phyloP scores from a whole-genome alignment of 306 rosid species.

The Cucumis hystrix region DNA sequence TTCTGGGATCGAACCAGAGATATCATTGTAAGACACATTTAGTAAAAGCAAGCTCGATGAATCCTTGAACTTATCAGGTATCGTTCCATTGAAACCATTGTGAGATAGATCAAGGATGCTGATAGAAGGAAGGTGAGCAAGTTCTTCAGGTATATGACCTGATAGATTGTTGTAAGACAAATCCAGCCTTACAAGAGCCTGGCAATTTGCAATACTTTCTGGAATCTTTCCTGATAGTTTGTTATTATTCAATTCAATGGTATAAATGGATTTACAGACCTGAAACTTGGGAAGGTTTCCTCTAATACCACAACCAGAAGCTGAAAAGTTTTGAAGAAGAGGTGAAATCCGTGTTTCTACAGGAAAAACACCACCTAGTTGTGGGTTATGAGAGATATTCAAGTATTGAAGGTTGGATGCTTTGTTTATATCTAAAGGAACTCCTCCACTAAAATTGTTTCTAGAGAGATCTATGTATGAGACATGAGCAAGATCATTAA shows the following conservation, averaged over 20 bases:
- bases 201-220: constrained; percentile 43
- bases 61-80: constrained; percentile 54
- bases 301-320: constrained; percentile 50
- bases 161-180: constrained; percentile 51
- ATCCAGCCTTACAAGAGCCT: constrained; percentile 33
- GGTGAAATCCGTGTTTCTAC: constrained; percentile 48
- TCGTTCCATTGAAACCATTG: constrained; percentile 49
- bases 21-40: constrained; percentile 75
- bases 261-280: constrained; percentile 43
- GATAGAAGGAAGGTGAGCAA: constrained; percentile 51
- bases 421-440: constrained; percentile 54
- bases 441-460: constrained; percentile 66
- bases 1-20: constrained; percentile 78
- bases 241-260: constrained; percentile 48
- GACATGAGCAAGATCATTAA: constrained; percentile 43
- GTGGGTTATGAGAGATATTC: constrained; percentile 53
- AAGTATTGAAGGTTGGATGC: constrained; percentile 53
- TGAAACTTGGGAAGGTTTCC: constrained; percentile 53
- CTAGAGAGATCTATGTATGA: constrained; percentile 59
- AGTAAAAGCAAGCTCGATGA: constrained; percentile 55
- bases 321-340: constrained; percentile 58
- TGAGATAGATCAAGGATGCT: constrained; percentile 51
- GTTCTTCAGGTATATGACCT: constrained; percentile 69
- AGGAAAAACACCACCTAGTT: constrained; percentile 49
- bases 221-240: constrained; percentile 48